A percentile compares a stretch with the other conserved stretches of the same genome.
Conservation (phyloP, 805 yeast genomes). For the Saccharomycopsis vini region DNA sequence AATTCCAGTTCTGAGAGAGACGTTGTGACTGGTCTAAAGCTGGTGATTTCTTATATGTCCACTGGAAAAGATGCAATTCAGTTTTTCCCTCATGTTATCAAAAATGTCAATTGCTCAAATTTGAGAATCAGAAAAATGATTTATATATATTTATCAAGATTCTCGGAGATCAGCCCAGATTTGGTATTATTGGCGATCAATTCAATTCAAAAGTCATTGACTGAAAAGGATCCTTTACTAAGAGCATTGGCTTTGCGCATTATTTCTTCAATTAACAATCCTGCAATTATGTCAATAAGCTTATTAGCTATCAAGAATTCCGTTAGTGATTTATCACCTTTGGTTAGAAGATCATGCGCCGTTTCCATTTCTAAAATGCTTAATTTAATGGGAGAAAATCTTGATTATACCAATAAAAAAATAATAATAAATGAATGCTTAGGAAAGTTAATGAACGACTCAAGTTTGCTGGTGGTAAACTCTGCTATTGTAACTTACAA, state of each 20-base stretch:
- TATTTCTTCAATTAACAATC: slow-evolving; percentile 73
- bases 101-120: slow-evolving; percentile 66
- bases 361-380: slow-evolving; percentile 57
- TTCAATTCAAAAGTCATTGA: slow-evolving; percentile 77
- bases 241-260: slow-evolving; percentile 72
- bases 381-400: slow-evolving; percentile 7
- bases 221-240: slow-evolving; percentile 57
- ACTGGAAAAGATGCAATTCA: slow-evolving; percentile 35
- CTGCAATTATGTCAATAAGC: slow-evolving; percentile 74
- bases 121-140: slow-evolving; percentile 60
- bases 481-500: slow-evolving; percentile 53
- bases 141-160: slow-evolving; percentile 38
- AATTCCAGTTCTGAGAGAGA: slow-evolving; percentile 65
- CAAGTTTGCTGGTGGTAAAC: slow-evolving; percentile 58
- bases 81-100: slow-evolving; percentile 79
- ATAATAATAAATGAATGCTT: slow-evolving; percentile 30
- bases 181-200: slow-evolving; percentile 84
- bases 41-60: slow-evolving; percentile 39
- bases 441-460: slow-evolving; percentile 51
- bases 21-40: slow-evolving; percentile 48
- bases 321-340: slow-evolving; percentile 59
- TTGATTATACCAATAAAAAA: slow-evolving; percentile 5
- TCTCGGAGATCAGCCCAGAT: slow-evolving; percentile 77
- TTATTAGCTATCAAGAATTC: slow-evolving; percentile 63
- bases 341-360: slow-evolving; percentile 74